Evolutionary conservation across 352 stramenopile genomes (phyloP), one percentile per base, ranked within the genome.

Genomic region (Pythium vanterpoolii): DNA sequence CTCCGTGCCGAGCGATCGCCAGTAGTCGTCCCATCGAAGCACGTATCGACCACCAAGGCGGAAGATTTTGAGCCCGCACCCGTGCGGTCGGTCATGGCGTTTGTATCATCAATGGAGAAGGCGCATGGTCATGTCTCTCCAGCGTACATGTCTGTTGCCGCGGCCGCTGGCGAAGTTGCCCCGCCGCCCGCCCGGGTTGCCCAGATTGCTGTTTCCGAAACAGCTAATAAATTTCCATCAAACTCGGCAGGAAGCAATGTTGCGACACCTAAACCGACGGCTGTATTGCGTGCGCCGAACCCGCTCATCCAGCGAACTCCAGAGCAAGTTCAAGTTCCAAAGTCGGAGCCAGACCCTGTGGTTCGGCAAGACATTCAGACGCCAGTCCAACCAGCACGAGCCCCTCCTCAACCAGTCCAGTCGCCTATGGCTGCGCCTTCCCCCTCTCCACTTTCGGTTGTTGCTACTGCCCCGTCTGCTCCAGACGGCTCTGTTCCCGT

Each of bases 81-180:
- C 0, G 46, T 67, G 44, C 52, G 46, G 14, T 67, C 60, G 0
- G 60, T 67, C 18, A 67, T 62, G 52, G 60, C 52, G 16, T 62
- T 67, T 58, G 60, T 58, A 1, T 51, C 60, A 5, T 49, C 60
- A 4, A 30, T 67, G 5, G 52, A 67, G 24, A 51, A 42, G 38
- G 36, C 21, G 44, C 24, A 50, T 7, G 50, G 45, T 10, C 21
- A 27, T 2, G 28, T 18, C n/a, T 11, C n/a, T 5, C 18, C 42
- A 6, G 30, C 18, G 21, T 23, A 11, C 4, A 27, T 14, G 7
- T 11, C 39, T 8, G n/a, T 23, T 21, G 40, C 51, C 23, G 33
- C 36, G 3, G 38, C 28, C 21, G 52, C 52, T 26, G 52, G 38
- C 21, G 52, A 56, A 23, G 49, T 26, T 9, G 34, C 34, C 4